Percentiles rank a stretch among this genome's conserved stretches.
Conservation (phyloP, 106 monocot genomes). For the Dendrobium officinale region DNA sequence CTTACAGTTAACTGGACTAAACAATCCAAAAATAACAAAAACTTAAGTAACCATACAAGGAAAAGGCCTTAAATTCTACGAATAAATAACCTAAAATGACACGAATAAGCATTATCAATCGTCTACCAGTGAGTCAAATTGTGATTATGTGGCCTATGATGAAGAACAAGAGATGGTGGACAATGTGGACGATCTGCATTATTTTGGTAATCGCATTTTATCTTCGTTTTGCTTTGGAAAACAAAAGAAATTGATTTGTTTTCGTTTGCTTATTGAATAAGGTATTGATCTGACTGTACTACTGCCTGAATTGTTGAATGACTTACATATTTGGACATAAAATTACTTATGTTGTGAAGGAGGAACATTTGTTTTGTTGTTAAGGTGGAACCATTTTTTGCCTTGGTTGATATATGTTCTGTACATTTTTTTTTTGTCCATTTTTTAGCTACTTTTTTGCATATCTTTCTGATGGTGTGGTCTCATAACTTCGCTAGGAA, state of each 20-base stretch:
- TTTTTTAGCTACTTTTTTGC: neutral
- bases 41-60: too few relatives aligned
- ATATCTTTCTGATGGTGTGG: neutral
- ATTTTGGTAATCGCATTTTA: neutral
- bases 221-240: neutral
- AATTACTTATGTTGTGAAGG: neutral
- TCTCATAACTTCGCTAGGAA: neutral
- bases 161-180: too few relatives aligned
- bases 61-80: too few relatives aligned
- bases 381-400: neutral
- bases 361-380: neutral
- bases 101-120: too few relatives aligned
- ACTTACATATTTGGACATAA: neutral
- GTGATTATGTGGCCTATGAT: too few relatives aligned
- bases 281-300: neutral
- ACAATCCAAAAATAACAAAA: too few relatives aligned
- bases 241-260: neutral
- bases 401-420: neutral
- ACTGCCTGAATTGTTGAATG: neutral
- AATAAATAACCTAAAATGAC: too few relatives aligned
- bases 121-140: too few relatives aligned
- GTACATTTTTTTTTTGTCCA: neutral
- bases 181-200: neutral
- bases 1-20: too few relatives aligned
- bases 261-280: neutral